phyloP scores from a whole-genome alignment of 129 eudicot genomes.

The Tagetes erecta region DNA sequence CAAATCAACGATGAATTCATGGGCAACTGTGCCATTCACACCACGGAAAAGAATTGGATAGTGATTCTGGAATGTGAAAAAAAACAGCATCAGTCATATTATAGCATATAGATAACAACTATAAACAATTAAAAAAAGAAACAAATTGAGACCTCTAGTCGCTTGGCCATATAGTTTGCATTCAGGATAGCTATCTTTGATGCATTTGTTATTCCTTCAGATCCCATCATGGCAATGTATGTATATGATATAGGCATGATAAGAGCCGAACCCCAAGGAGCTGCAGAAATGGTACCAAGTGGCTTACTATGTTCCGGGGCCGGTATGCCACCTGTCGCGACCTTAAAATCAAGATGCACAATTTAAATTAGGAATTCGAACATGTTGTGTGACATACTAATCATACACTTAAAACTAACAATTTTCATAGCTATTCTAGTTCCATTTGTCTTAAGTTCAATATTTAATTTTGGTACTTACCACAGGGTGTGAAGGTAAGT shows the following conservation, averaged over 20 bases:
- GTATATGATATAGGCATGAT: conserved; percentile 98
- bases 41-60: conserved; percentile 99
- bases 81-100: background rate
- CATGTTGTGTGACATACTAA: background rate
- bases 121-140: conserved; percentile 5
- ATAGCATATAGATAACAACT: background rate
- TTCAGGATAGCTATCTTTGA: conserved; percentile 94
- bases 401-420: background rate
- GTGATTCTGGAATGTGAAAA: conserved; percentile 51
- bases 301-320: conserved; percentile 69
- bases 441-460: background rate
- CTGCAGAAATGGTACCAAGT: conserved; percentile 96
- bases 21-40: conserved; percentile 94
- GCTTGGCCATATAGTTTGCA: conserved; percentile 99
- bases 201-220: conserved; percentile 89
- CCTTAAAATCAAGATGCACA: conserved; percentile 40
- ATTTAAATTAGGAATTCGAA: conserved; percentile 5
- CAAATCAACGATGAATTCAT: conserved; percentile 89
- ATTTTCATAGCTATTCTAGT: background rate
- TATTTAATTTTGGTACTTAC: conserved; percentile 40
- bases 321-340: conserved; percentile 90
- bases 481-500: conserved; percentile 97
- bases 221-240: conserved; percentile 99
- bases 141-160: conserved; percentile 69
- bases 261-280: conserved; percentile 99